Evolutionary conservation across 1,139 yeast species (phyloP).

Genomic region (Geotrichum cucujoidarum): DNA sequence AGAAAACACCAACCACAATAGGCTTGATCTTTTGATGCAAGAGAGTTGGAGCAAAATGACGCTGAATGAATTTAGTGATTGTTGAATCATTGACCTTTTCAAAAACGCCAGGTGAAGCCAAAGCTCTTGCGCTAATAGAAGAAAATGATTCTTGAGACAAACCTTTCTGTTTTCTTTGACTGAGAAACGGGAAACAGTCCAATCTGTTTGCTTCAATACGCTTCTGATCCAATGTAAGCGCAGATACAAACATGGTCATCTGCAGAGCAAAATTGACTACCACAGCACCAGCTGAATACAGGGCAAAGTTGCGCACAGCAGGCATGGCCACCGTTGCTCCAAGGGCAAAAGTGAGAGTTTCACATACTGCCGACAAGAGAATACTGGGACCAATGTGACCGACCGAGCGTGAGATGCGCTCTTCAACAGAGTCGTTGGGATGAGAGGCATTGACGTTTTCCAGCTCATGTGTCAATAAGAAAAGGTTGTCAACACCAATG

Average conservation of each 20-base stretch:
- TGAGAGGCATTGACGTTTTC: constrained; percentile 48
- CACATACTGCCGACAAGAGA: constrained; percentile 68
- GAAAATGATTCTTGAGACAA: constrained; percentile 26
- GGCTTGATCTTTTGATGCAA: constrained; percentile 47
- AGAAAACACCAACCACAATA: constrained; percentile 50
- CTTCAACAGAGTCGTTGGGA: constrained; percentile 45
- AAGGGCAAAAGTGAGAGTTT: constrained; percentile 67
- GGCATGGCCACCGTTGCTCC: constrained; percentile 90
- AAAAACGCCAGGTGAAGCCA: constrained; percentile 30
- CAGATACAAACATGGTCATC: constrained; percentile 72
- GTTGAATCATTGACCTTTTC: constrained; percentile 30
- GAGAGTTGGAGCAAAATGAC: constrained; percentile 54
- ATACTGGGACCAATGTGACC: constrained; percentile 85
- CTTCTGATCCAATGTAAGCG: constrained; percentile 62
- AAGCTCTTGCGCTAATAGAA: constrained; percentile 24
- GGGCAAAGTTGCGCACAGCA: constrained; percentile 88
- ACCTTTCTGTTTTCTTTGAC: constrained; percentile 18
- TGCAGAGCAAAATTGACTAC: constrained; percentile 71
- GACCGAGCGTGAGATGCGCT: constrained; percentile 59
- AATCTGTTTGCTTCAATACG: constrained; percentile 55
- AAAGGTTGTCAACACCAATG: constrained; percentile 91
- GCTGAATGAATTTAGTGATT: constrained; percentile 41
- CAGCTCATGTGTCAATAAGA: constrained; percentile 75
- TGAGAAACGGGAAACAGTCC: constrained; percentile 46
- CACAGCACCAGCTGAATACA: constrained; percentile 85